phyloP scores from a whole-genome alignment of 371 early-diverging fungal genomes.

The Mucor mucedo region DNA sequence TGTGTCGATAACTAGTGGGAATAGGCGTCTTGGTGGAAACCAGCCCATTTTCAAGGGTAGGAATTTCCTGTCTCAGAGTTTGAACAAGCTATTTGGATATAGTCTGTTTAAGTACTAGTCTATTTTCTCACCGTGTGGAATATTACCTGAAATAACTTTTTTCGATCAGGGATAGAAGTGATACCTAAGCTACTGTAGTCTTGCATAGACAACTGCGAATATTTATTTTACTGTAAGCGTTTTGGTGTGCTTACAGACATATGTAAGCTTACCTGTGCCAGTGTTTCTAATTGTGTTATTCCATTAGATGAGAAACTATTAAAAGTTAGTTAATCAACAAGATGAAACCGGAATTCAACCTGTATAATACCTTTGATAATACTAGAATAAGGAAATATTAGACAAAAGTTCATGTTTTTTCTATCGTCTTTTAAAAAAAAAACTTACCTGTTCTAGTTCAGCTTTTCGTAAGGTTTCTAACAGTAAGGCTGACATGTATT shows the following conservation, averaged over 20 bases:
- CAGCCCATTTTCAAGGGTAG: conserved; percentile 39
- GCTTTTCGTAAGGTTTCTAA: conserved; percentile 45
- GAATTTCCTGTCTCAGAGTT: conserved; percentile 36
- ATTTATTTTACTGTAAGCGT: not conserved
- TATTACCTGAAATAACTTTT: conserved; percentile 58
- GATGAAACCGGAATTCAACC: conserved; percentile 10
- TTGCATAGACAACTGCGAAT: conserved; percentile 68
- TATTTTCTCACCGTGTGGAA: conserved; percentile 19
- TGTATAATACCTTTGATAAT: conserved; percentile 30
- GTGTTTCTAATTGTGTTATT: conserved; percentile 56
- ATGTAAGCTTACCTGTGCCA: conserved; percentile 46
- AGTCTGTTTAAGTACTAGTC: not conserved
- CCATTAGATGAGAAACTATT: conserved; percentile 58
- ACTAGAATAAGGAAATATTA: conserved; percentile 14
- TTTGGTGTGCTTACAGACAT: not conserved
- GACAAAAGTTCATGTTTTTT: not conserved
- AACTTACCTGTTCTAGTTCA: conserved; percentile 47
- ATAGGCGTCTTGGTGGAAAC: conserved; percentile 17
- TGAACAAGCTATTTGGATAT: conserved; percentile 55
- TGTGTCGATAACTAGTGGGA: conserved; percentile 8
- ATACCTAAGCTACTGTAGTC: conserved; percentile 78
- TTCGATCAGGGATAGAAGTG: conserved; percentile 74
- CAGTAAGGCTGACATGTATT: conserved; percentile 30
- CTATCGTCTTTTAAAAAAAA: not conserved
- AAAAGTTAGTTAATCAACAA: not conserved